Conservation (phyloP, 2,329 filamentous ascomycete genomes). For the Arachnomyces sp. region DNA sequence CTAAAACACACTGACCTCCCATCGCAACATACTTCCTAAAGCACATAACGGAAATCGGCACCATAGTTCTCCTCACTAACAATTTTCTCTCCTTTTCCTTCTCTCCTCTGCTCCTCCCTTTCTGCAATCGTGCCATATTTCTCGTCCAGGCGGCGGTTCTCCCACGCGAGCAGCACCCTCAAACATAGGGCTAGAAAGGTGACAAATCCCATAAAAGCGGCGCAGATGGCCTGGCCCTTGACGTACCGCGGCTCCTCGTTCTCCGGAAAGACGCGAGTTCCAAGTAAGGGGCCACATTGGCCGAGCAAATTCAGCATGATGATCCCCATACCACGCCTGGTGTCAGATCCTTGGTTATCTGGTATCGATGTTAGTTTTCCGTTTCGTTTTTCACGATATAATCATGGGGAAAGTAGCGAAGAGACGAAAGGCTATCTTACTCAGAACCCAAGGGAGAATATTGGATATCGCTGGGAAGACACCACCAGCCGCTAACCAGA, state of each 20-base stretch:
- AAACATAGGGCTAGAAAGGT: conserved; percentile 47
- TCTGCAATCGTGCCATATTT: conserved; percentile 32
- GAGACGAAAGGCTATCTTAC: conserved; percentile 20
- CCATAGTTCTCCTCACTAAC: conserved; percentile 36
- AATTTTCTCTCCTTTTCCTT: conserved; percentile 8
- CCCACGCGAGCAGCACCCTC: conserved; percentile 48
- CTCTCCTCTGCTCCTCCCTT: conserved; percentile 6
- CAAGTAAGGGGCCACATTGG: conserved; percentile 56
- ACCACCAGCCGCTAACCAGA: conserved; percentile 51
- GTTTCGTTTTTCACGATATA: too few species aligned
- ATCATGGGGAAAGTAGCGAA: too few species aligned
- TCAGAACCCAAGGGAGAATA: conserved; percentile 61
- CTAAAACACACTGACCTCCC: too few species aligned
- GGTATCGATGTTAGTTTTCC: neutral
- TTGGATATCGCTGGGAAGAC: conserved; percentile 64
- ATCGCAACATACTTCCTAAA: conserved; percentile 14
- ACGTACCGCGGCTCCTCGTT: conserved; percentile 40
- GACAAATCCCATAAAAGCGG: conserved; percentile 55
- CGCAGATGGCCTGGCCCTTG: conserved; percentile 55
- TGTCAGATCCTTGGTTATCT: conserved; percentile 64
- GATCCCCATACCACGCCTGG: conserved; percentile 58
- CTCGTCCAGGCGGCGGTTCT: conserved; percentile 54
- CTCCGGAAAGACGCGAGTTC: conserved; percentile 56
- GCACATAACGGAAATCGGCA: conserved; percentile 29
- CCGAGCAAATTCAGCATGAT: conserved; percentile 62